Conservation (phyloP, 345 rosid genomes). For the Aethionema arabicum region DNA sequence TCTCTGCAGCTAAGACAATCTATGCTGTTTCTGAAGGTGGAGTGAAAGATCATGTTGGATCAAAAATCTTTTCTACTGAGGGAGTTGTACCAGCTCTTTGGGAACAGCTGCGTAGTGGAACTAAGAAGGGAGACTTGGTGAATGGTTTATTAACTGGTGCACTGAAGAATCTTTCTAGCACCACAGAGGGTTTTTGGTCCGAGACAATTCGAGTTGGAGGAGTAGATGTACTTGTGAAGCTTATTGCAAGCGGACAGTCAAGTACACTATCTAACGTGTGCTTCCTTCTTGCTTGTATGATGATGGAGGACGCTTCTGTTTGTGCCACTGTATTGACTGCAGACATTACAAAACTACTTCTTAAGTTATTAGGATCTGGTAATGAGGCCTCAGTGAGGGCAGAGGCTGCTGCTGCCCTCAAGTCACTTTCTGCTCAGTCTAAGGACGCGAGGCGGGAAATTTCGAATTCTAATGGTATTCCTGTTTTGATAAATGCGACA, state of each 20-base stretch:
- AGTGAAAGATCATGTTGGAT: constrained; percentile 94
- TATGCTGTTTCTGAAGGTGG: constrained; percentile 98
- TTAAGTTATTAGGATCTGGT: constrained; percentile 85
- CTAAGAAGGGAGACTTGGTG: constrained; percentile 71
- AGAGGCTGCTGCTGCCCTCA: constrained; percentile 97
- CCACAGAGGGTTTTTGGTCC: constrained; percentile 96
- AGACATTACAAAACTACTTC: constrained; percentile 86
- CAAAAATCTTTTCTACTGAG: constrained; percentile 98
- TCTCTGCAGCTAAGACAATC: constrained; percentile 94
- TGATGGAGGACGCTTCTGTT: constrained; percentile 92
- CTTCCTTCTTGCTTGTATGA: constrained; percentile 95
- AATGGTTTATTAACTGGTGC: constrained; percentile 94
- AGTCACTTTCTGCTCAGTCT: constrained; percentile 89
- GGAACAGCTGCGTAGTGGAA: constrained; percentile 77
- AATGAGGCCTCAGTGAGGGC: constrained; percentile 97
- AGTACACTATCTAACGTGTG: constrained; percentile 89
- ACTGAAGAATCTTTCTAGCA: constrained; percentile 81
- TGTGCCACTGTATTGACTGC: constrained; percentile 85
- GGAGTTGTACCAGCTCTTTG: constrained; percentile 97
- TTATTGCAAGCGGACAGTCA: constrained; percentile 78
- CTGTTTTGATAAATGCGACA: constrained; percentile 90
- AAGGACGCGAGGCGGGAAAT: constrained; percentile 93
- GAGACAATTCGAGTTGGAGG: constrained; percentile 95
- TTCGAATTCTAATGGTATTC: constrained; percentile 89
- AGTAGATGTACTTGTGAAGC: constrained; percentile 91